A percentile compares a stretch with the other conserved stretches of the same genome.
Evolutionary conservation across 208 protist genomes (phyloP).

Genomic region (Herpetomonas samuelpessoai): DNA sequence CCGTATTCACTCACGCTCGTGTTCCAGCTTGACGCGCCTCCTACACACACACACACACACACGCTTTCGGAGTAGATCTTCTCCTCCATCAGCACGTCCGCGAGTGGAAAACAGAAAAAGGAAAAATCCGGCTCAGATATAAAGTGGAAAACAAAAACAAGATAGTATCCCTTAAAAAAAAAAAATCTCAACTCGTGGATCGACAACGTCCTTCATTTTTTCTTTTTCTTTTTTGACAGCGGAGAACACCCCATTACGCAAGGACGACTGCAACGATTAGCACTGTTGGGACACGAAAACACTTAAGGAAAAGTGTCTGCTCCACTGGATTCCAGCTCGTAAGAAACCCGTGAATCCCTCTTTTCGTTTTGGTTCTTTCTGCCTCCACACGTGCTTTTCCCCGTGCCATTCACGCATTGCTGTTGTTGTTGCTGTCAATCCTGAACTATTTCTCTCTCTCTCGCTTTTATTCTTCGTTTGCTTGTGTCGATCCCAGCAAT

Average conservation of each 20-base stretch:
- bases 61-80: not conserved
- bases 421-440: not conserved
- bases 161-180: too few species aligned
- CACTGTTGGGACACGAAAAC: too few species aligned
- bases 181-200: too few species aligned
- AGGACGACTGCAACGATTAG: too few species aligned
- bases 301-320: too few species aligned
- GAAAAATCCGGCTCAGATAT: too few species aligned
- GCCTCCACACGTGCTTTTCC: not conserved
- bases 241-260: too few species aligned
- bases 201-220: slow-evolving; percentile 6
- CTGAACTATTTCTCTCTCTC: slow-evolving; percentile 1
- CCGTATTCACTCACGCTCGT: not conserved
- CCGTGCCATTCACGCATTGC: not conserved
- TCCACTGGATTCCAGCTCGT: too few species aligned
- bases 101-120: too few species aligned
- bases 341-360: too few species aligned
- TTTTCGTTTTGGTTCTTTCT: slow-evolving; percentile 4
- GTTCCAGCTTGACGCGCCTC: not conserved
- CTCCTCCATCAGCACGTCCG: too few species aligned
- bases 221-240: slow-evolving; percentile 6
- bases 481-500: slow-evolving; percentile 7
- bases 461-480: slow-evolving; percentile 3
- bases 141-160: too few species aligned
- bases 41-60: slow-evolving; percentile 5